Evolutionary conservation across 352 stramenopile species (phyloP), one percentile per base, ranked within the genome.

Genomic region (Globisporangium orthogonon): DNA sequence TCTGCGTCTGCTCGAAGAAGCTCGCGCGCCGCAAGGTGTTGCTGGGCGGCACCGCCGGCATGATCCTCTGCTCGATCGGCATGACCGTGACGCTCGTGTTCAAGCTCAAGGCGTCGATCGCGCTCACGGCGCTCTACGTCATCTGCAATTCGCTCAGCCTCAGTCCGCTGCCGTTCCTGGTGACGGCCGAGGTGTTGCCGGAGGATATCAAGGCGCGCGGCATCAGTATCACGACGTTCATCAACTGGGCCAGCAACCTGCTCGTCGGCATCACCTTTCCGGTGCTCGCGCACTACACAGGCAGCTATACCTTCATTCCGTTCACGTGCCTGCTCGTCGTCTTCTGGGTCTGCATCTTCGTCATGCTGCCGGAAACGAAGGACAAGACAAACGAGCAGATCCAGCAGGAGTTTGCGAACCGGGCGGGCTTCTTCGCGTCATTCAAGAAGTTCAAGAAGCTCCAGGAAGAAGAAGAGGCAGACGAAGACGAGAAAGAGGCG

Each of bases 371-470:
- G 4, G 74, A 83, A 54, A 85, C 76, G 14, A 58, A 62, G 0
- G 65, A 74, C 50, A 83, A 85, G 62, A 78, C 74, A 14, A 78
- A 76, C 55, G 70, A 78, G 28, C 70, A 84, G 60, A 81, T 86
- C 47, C 73, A 74, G 54, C 54, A 62, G 31, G 68, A 81, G 60
- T 82, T 76, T 23, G 23, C 23, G 23, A 23, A 23, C 23, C 23
- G 23, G 23, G 23, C 23, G 23, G 23, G 62, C n/a, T 50, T 73
- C 9, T 30, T 73, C 3, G 62, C 55, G 29, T 67, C 64, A 37
- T 65, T 73, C 62, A 73, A 70, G 59, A 73, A 70, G 41, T 49
- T 50, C 28, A 70, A 70, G 51, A 61, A 47, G 31, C 48, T 73
- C 10, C 54, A 67, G 15, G 62, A 54, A n/a, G 53, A 70, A 14